Evolutionary conservation across 106 monocot species (phyloP).

Genomic region (Platanthera zijinensis): DNA sequence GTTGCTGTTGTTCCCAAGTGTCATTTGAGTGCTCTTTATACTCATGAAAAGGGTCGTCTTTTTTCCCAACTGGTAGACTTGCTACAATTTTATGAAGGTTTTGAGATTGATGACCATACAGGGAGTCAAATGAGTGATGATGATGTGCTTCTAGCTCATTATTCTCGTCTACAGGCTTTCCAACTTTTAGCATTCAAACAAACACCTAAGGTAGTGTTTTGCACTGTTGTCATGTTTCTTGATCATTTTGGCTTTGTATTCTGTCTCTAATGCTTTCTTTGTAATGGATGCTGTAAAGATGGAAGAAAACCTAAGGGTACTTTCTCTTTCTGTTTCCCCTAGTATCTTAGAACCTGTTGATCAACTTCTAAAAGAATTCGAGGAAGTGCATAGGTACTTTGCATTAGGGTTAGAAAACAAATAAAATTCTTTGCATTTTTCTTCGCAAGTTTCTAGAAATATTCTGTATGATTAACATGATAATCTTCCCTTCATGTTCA

Average conservation of each 20-base stretch:
- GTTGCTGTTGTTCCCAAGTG: conserved; percentile 93
- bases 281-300: background rate
- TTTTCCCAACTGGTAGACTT: conserved; percentile 95
- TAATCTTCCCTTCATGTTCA: background rate
- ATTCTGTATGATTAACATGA: background rate
- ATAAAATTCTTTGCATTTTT: background rate
- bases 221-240: background rate
- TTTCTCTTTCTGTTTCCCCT: no score
- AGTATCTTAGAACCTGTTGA: no score
- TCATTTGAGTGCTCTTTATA: conserved; percentile 80
- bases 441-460: background rate
- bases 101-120: conserved; percentile 98
- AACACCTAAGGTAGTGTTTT: conserved; percentile 61
- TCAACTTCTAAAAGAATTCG: no score
- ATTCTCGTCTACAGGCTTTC: conserved; percentile 93
- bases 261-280: background rate
- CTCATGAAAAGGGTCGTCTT: conserved; percentile 87
- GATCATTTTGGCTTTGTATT: conserved; percentile 8
- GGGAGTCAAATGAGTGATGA: conserved; percentile 89
- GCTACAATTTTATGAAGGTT: conserved; percentile 95
- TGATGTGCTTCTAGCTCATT: conserved; percentile 81
- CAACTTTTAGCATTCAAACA: conserved; percentile 89
- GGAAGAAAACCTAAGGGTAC: background rate
- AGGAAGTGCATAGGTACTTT: no score
- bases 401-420: background rate